Evolutionary conservation across 352 stramenopile species (phyloP).

Genomic region (Phytophthora constricta): DNA sequence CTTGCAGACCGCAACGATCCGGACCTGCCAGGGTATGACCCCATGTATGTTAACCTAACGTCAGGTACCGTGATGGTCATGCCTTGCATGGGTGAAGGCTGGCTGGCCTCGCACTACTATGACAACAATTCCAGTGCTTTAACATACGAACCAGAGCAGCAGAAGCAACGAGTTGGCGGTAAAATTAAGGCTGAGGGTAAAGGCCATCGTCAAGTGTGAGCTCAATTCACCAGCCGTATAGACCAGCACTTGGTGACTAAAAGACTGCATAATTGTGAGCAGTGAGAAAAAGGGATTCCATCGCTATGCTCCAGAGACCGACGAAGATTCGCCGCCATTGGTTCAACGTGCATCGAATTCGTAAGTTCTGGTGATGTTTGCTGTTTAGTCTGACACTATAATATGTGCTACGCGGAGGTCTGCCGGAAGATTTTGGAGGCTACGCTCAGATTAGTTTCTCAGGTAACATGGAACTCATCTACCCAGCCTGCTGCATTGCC

Average conservation of each 20-base stretch:
- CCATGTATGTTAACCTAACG: not conserved
- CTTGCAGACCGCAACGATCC: slow-evolving; percentile 23
- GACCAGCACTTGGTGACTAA: not conserved
- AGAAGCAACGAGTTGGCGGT: no score
- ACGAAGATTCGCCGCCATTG: slow-evolving; percentile 50
- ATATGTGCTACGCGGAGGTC: slow-evolving; percentile 11
- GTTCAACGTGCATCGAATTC: slow-evolving; percentile 45
- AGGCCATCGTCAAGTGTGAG: not conserved
- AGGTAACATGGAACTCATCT: slow-evolving; percentile 39
- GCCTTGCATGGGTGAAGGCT: slow-evolving; percentile 35
- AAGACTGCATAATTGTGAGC: not conserved
- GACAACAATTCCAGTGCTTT: not conserved
- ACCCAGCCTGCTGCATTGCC: slow-evolving; percentile 47
- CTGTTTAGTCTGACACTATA: not conserved
- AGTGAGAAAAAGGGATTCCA: slow-evolving; percentile 11
- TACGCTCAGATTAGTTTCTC: slow-evolving; percentile 49
- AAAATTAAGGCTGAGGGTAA: slow-evolving; percentile 10
- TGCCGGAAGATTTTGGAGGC: slow-evolving; percentile 46
- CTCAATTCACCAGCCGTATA: slow-evolving; percentile 6
- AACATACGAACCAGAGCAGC: no score
- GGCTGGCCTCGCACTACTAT: slow-evolving; percentile 34
- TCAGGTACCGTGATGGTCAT: slow-evolving; percentile 21
- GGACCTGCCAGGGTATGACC: slow-evolving; percentile 1
- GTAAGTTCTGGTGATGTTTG: slow-evolving; percentile 18
- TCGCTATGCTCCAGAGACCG: slow-evolving; percentile 24